Conservation (phyloP, 2,329 filamentous ascomycete genomes). For the Exophiala bonariae region DNA sequence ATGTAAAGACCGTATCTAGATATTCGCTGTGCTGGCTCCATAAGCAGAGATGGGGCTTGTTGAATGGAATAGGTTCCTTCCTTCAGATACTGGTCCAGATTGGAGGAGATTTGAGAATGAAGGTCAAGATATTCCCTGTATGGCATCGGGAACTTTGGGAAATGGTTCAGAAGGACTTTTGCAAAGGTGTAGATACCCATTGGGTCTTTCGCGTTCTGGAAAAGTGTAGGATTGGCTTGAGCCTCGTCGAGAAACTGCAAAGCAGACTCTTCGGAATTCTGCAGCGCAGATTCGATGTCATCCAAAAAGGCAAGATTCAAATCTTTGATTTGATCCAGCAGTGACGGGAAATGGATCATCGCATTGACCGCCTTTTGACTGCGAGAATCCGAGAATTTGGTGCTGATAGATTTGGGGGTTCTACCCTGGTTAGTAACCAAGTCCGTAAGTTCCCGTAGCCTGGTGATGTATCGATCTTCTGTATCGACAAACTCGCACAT, state of each 20-base stretch:
- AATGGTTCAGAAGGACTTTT: slow-evolving; percentile 82
- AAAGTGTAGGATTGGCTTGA: slow-evolving; percentile 47
- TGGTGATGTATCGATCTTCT: slow-evolving; percentile 88
- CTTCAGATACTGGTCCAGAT: slow-evolving; percentile 74
- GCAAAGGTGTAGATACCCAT: slow-evolving; percentile 78
- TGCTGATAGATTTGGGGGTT: slow-evolving; percentile 64
- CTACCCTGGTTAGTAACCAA: slow-evolving; percentile 80
- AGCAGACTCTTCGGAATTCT: slow-evolving; percentile 80
- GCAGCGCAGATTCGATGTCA: slow-evolving; percentile 72
- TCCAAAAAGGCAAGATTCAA: slow-evolving; percentile 80
- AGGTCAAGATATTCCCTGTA: slow-evolving; percentile 92
- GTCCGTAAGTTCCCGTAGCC: slow-evolving; percentile 79
- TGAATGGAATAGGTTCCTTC: slow-evolving; percentile 76
- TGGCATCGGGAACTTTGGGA: slow-evolving; percentile 85
- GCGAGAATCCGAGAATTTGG: slow-evolving; percentile 52
- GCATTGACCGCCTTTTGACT: slow-evolving; percentile 28
- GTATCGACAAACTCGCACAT: slow-evolving; percentile 90
- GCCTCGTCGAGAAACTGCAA: slow-evolving; percentile 54
- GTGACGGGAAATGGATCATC: slow-evolving; percentile 65
- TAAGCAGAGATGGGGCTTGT: slow-evolving; percentile 82
- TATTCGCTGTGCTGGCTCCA: slow-evolving; percentile 92
- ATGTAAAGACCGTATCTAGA: slow-evolving; percentile 95
- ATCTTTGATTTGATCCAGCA: slow-evolving; percentile 75
- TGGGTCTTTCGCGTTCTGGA: slow-evolving; percentile 63
- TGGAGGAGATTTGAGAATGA: slow-evolving; percentile 80